Evolutionary conservation across 2,329 filamentous ascomycete species (phyloP).

Genomic region (Sordariomycetes sp.): DNA sequence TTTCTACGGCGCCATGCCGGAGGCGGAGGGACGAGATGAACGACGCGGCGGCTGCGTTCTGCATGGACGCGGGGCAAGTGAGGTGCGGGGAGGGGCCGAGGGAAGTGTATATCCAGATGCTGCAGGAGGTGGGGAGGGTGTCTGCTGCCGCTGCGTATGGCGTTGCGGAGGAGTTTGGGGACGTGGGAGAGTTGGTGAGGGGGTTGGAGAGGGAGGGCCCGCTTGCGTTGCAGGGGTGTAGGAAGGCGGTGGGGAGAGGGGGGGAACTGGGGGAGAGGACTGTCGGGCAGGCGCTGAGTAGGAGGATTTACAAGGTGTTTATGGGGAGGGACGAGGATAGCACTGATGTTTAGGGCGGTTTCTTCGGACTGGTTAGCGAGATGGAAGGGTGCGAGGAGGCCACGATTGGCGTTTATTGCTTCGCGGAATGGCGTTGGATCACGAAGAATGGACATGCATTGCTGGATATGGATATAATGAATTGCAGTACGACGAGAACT

Average conservation of each 20-base stretch:
- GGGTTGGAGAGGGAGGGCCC: conserved; percentile 48
- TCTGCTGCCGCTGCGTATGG: conserved; percentile 62
- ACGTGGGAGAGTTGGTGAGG: conserved; percentile 40
- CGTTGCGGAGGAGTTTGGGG: conserved; percentile 47
- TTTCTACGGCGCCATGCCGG: conserved; percentile 63
- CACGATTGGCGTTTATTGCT: neutral
- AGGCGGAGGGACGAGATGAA: conserved; percentile 32
- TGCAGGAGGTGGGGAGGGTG: conserved; percentile 61
- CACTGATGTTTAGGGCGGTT: conserved; percentile 31
- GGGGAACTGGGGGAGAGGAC: conserved; percentile 39
- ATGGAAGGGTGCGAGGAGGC: neutral
- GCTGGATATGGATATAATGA: neutral
- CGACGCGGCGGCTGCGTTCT: conserved; percentile 50
- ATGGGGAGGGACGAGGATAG: conserved; percentile 39
- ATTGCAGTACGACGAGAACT: neutral
- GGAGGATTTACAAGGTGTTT: conserved; percentile 46
- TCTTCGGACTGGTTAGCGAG: neutral
- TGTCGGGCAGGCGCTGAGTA: conserved; percentile 45
- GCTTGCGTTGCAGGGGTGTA: conserved; percentile 45
- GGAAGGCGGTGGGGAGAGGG: conserved; percentile 41
- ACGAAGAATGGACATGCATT: neutral
- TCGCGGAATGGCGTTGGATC: neutral
- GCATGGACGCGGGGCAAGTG: conserved; percentile 69
- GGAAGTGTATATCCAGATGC: conserved; percentile 62
- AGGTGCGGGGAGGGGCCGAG: conserved; percentile 49